Conservation (phyloP, 2,329 filamentous ascomycete species). For the Diaporthe aspalathi region DNA sequence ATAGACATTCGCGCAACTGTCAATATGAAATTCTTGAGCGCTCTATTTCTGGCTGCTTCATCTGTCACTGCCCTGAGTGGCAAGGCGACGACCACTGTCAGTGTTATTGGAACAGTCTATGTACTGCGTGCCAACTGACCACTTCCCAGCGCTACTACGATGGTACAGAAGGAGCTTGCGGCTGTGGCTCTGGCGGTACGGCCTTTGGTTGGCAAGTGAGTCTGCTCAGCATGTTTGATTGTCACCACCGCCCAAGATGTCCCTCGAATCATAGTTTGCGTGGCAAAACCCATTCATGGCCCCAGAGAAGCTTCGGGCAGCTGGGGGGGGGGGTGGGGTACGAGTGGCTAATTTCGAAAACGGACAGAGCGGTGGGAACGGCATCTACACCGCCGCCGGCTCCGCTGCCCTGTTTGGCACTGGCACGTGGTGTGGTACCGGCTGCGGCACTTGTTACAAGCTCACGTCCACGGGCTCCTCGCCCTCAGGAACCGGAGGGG, state of each 20-base stretch:
- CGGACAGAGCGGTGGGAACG: slow-evolving; percentile 2
- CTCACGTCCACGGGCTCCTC: slow-evolving; percentile 45
- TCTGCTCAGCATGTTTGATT: slow-evolving; percentile 5
- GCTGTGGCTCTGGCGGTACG: slow-evolving; percentile 25
- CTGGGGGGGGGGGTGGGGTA: too few relatives aligned
- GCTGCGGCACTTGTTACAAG: slow-evolving; percentile 47
- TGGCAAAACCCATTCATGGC: background rate
- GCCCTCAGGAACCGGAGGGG: slow-evolving; percentile 28
- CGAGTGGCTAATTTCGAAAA: background rate
- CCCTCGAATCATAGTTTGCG: background rate
- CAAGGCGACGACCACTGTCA: slow-evolving; percentile 36
- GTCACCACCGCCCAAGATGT: background rate
- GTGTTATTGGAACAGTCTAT: background rate
- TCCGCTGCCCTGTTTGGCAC: slow-evolving; percentile 44
- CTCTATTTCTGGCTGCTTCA: slow-evolving; percentile 13
- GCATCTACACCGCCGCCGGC: slow-evolving; percentile 45
- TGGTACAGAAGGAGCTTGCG: slow-evolving; percentile 33
- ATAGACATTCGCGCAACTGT: background rate
- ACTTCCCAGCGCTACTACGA: slow-evolving; percentile 35
- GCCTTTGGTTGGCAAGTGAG: slow-evolving; percentile 32
- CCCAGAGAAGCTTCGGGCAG: too few relatives aligned
- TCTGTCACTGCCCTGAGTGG: slow-evolving; percentile 35
- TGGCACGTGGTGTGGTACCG: slow-evolving; percentile 45
- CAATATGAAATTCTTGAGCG: slow-evolving; percentile 21
- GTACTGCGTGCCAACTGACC: background rate